A percentile compares a stretch with the other conserved stretches of the same genome.
Conservation (phyloP, 2,329 filamentous ascomycete genomes). For the Emmonsiellopsis sp. region DNA sequence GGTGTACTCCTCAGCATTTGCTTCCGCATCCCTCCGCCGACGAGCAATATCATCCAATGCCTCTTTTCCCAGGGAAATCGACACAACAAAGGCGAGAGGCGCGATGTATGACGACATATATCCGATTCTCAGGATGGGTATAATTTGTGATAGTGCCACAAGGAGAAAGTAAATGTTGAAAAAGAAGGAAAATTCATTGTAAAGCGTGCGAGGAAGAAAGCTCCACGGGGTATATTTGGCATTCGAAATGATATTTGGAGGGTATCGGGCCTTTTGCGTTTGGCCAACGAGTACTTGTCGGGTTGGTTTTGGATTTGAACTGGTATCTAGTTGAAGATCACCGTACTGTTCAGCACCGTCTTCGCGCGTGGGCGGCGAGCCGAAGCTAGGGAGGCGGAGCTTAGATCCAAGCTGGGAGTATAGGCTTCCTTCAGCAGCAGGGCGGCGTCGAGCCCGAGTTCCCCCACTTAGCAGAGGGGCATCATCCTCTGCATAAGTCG, state of each 20-base stretch:
- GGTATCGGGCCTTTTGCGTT: conserved; percentile 64
- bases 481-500: conserved; percentile 55
- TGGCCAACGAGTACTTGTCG: conserved; percentile 69
- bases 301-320: conserved; percentile 41
- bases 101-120: conserved; percentile 93
- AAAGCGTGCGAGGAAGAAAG: conserved; percentile 87
- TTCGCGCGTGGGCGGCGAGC: conserved; percentile 28
- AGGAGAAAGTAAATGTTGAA: conserved; percentile 99
- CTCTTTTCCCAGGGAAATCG: conserved; percentile 91
- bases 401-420: conserved; percentile 43
- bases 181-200: conserved; percentile 99
- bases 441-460: conserved; percentile 22
- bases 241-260: conserved; percentile 86
- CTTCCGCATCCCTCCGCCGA: conserved; percentile 78
- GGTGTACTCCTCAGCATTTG: conserved; percentile 82
- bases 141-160: conserved; percentile 86
- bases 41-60: conserved; percentile 86
- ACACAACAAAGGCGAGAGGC: conserved; percentile 80
- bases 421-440: conserved; percentile 24
- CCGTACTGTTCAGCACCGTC: conserved; percentile 11
- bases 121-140: conserved; percentile 80
- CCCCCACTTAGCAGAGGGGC: conserved; percentile 56
- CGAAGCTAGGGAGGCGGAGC: conserved; percentile 59
- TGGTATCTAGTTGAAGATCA: conserved; percentile 22
- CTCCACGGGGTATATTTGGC: conserved; percentile 95